Base-by-base conservation (phyloP, 768 basidiomycete genomes). In the Pulveroboletus sp. region DNA sequence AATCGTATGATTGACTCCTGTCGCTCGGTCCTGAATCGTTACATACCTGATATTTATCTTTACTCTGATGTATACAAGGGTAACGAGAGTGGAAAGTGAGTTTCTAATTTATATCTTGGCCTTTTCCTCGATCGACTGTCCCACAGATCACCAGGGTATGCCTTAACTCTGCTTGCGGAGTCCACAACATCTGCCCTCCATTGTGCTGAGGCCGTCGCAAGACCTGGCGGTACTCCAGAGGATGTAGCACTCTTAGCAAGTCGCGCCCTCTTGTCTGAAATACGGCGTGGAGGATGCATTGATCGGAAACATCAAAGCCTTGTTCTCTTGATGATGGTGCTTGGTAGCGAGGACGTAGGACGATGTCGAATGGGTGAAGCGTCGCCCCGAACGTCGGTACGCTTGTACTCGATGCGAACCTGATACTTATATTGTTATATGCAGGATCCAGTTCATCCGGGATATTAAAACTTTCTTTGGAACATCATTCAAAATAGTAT, bases 11-110 rank as follows among this genome's bases (percentile, higher is more conserved):
- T 99, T 43, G 95, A 97, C 60, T 81, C 94, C 8, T 83, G 91
- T 15, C 84, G 96, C 35, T 93, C 91, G 3, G 77, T 99, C 21
- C 75, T 99, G 39, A 98, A 97, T 66, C 87, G 93, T 5, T 96
- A 89, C 67, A 96, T 98, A 51, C 95, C 96, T 33, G 96, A 99
- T 65, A 93, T 97, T 27, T 97, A 98, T 70, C 81, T 99, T 35
- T 95, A 97, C 67, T 95, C 96, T 4, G 96, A 99, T 56, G 93
- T 97, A 21, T 98, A 96, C 72, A 95, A 96, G 66, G 94, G 94
- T 7, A 89, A 91, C 15, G 96, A 98, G 54, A 93, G 92, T 57
- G 95, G 95, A 68, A 97, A 93, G 94, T 94, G 58, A 54, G 93
- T 72, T 0, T 24, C 11, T 35, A 12, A 27, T 11, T 35, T 11